Conservation (phyloP, 768 basidiomycete genomes). For the Tricholomella constricta region DNA sequence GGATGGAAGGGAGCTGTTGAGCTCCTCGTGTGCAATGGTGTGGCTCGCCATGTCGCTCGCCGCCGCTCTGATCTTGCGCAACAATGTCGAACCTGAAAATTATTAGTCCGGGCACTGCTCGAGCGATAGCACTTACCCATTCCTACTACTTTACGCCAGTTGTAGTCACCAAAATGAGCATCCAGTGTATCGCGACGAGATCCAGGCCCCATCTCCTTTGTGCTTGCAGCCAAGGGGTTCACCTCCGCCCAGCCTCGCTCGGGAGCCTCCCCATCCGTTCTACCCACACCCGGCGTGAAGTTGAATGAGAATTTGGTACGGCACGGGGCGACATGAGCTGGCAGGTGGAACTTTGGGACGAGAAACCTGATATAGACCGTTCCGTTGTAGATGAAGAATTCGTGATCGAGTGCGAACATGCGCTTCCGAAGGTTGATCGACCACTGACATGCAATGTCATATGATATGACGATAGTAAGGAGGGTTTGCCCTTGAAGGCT, state of each 20-base stretch:
- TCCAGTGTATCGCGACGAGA: slow-evolving; percentile 26
- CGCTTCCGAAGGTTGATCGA: slow-evolving; percentile 17
- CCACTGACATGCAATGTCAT: slow-evolving; percentile 26
- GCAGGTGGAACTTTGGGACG: slow-evolving; percentile 30
- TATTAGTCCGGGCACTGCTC: background rate
- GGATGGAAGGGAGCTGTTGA: slow-evolving; percentile 1
- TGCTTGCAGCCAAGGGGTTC: slow-evolving; percentile 28
- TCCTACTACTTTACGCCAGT: slow-evolving; percentile 28
- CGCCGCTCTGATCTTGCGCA: slow-evolving; percentile 10
- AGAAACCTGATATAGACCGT: slow-evolving; percentile 15
- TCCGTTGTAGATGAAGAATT: background rate
- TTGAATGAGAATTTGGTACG: slow-evolving; percentile 24
- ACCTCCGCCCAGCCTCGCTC: slow-evolving; percentile 33
- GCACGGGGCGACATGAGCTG: slow-evolving; percentile 25
- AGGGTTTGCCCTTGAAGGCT: slow-evolving; percentile 9
- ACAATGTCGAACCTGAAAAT: slow-evolving; percentile 8
- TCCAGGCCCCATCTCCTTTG: slow-evolving; percentile 39
- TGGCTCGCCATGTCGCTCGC: slow-evolving; percentile 9
- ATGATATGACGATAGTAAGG: slow-evolving; percentile 13
- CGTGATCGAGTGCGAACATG: slow-evolving; percentile 9
- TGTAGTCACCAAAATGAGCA: slow-evolving; percentile 28
- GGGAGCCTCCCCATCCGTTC: slow-evolving; percentile 36
- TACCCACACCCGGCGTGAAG: slow-evolving; percentile 22
- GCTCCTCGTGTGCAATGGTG: slow-evolving; percentile 5
- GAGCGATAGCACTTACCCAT: slow-evolving; percentile 28